Base-by-base conservation (phyloP, 768 basidiomycete species). In the Mycena belliarum region DNA sequence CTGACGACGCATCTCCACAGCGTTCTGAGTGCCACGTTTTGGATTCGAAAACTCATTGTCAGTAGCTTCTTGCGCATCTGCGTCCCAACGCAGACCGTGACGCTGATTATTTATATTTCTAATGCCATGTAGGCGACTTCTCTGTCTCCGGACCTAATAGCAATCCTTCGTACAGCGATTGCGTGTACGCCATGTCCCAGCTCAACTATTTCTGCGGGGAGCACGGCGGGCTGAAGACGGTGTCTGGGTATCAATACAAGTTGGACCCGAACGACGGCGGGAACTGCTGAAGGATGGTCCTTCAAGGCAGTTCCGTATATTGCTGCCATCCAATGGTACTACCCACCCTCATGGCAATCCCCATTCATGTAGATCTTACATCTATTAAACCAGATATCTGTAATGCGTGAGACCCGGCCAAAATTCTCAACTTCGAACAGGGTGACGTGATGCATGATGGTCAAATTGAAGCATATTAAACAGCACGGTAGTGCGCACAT, bases 61-160 rank as follows among this genome's bases (percentile, higher is more conserved):
- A 51, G 49, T 28, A 12, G n/a, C n/a, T 40, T 40, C 14, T 40
- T 18, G 11, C 11, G n/a, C 38, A 11, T 40, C n/a, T 40, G 38
- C 14, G 11, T 18, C n/a, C n/a, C n/a, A n/a, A n/a, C n/a, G n/a
- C n/a, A n/a, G n/a, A n/a, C n/a, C n/a, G n/a, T n/a, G n/a, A n/a
- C n/a, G n/a, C n/a, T n/a, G n/a, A n/a, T n/a, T n/a, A n/a, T n/a
- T n/a, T n/a, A n/a, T n/a, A n/a, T n/a, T n/a, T n/a, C n/a, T n/a
- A n/a, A n/a, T n/a, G n/a, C n/a, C n/a, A n/a, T n/a, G n/a, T 21
- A 51, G 49, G 49, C 49, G 49, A 51, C 26, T 51, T 41, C 40
- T 41, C 49, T 16, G 49, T 51, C 49, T 41, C 38, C 25, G 49
- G 49, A 29, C 40, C 49, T 21, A 32, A 32, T 14, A n/a, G 26